Conservation (phyloP, 176 grass and related monocot genomes). For the Oryza glaberrima region DNA sequence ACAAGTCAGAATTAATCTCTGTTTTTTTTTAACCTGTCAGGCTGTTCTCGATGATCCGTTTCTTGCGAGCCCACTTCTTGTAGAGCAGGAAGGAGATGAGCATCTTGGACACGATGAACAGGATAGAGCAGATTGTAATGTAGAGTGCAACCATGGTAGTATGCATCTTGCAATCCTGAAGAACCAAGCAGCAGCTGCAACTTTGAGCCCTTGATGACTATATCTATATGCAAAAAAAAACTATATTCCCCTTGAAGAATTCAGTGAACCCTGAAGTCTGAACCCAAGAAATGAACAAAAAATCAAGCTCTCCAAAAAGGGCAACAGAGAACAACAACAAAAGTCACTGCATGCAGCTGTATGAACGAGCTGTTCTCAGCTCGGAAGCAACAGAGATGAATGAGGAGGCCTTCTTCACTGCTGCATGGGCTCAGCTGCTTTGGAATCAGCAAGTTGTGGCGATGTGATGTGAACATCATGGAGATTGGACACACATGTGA, state of each 20-base stretch:
- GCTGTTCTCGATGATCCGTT: conserved; percentile 65
- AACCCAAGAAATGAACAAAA: neutral
- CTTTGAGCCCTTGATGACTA: too few species aligned
- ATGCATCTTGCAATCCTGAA: conserved; percentile 42
- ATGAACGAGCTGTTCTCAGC: neutral
- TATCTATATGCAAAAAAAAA: neutral
- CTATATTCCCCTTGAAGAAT: neutral
- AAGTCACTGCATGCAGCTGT: neutral
- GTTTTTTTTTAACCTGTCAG: conserved; percentile 44
- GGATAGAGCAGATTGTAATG: conserved; percentile 63
- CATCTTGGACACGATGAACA: conserved; percentile 83
- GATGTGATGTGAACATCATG: neutral
- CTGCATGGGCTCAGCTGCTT: conserved; percentile 14
- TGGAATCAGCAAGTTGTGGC: conserved; percentile 3
- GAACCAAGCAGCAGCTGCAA: neutral
- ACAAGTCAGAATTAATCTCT: neutral
- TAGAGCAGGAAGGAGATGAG: conserved; percentile 74
- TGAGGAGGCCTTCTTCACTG: neutral
- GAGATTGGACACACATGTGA: conserved; percentile 16
- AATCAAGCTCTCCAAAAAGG: conserved; percentile 9
- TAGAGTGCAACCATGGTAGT: conserved; percentile 53
- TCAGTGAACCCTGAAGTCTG: neutral
- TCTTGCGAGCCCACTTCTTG: conserved; percentile 78
- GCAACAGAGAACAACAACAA: neutral
- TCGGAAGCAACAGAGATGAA: conserved; percentile 3